Base-by-base conservation (phyloP, 768 basidiomycete species). In the Suillus discolor region DNA sequence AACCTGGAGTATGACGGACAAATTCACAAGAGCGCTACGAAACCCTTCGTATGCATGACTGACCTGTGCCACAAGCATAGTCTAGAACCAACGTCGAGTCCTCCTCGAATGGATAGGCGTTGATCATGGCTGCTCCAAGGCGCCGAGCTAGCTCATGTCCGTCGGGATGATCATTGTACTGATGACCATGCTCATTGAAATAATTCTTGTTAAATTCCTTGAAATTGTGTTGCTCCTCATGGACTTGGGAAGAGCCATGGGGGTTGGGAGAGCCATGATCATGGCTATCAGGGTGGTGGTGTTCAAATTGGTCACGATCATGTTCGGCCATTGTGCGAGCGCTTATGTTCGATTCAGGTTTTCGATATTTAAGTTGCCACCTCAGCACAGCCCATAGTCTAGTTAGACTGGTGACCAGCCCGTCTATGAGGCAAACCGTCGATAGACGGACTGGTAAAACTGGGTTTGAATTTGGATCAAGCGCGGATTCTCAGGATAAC, bases 61-160 rank as follows among this genome's bases (percentile, higher is more conserved):
- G 65, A 88, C 89, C 91, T 66, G 85, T 85, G 15, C 91, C 90
- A 72, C 91, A 93, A 6, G 91, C 91, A 71, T 84, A 93, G 69
- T 93, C 92, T 82, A 93, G 79, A 20, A 89, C 79, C 7, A 75
- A 79, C 6, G 91, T 92, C 7, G 69, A 71, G 36, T 85, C 81
- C 53, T 84, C 83, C 62, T 87, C 79, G 69, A 93, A 88, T 0
- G 78, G 67, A 67, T 84, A 85, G 3, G 68, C 70, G 44, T 72
- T 59, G n/a, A 67, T 53, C 65, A 84, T 79, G 2, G 72, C 75
- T 18, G 59, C 62, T 0, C 72, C 74, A 20, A 75, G 63, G 20
- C 66, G 66, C 42, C 69, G 66, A 0, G 79, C 73, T 13, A 69
- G 61, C 63, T 71, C 61, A 5, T 68, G 61, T 12, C 65, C 71